A percentile compares a stretch with the other conserved stretches of the same genome.
Conservation (phyloP, 2,329 filamentous ascomycete genomes). For the Ophiobolus disseminans region DNA sequence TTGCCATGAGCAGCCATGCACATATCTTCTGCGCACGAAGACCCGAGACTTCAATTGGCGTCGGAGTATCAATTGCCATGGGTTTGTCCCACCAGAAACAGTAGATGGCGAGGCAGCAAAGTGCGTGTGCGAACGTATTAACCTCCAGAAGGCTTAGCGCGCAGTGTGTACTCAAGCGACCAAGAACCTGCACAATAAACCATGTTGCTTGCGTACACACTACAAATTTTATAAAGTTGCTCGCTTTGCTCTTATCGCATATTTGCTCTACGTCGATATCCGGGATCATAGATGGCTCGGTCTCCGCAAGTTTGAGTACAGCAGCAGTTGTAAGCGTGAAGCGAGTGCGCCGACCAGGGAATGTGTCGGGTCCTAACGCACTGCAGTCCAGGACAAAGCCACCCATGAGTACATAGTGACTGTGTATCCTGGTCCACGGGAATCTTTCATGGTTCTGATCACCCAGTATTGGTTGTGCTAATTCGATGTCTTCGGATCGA, state of each 20-base stretch:
- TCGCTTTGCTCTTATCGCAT: conserved; percentile 15
- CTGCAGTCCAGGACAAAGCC: conserved; percentile 11
- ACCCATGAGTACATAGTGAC: conserved; percentile 19
- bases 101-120: conserved; percentile 39
- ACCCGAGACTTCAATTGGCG: neutral
- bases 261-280: conserved; percentile 6
- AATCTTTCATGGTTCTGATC: neutral
- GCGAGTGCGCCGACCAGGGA: neutral
- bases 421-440: conserved; percentile 15
- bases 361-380: neutral
- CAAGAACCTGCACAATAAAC: conserved; percentile 34
- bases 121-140: conserved; percentile 62
- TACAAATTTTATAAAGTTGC: conserved; percentile 24
- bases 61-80: conserved; percentile 21
- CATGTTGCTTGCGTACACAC: conserved; percentile 34
- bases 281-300: conserved; percentile 1
- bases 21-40: neutral
- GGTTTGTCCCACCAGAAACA: conserved; percentile 43
- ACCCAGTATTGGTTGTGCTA: neutral
- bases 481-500: neutral
- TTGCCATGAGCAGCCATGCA: conserved; percentile 1
- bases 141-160: conserved; percentile 63
- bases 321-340: conserved; percentile 2
- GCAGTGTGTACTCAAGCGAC: conserved; percentile 16
- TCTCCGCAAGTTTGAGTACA: neutral